Conservation (phyloP, 305 asterid genomes). For the Fraxinus floribunda region DNA sequence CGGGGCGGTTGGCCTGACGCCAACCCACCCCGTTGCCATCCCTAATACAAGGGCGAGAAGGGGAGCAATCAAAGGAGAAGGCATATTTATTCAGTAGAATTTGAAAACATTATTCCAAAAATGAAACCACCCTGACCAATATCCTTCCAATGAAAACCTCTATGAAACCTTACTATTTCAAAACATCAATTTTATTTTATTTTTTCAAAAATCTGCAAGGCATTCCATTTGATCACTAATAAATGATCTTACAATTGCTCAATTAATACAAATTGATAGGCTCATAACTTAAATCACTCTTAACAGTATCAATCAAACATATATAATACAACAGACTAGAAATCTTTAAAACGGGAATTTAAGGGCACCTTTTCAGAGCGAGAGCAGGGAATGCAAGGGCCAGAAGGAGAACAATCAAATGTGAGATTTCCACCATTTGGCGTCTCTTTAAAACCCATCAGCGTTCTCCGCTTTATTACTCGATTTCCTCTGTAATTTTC, state of each 20-base stretch:
- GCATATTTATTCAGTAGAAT: background rate
- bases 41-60: constrained; percentile 70
- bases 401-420: constrained; percentile 90
- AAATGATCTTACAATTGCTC: background rate
- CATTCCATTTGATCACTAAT: too few species aligned
- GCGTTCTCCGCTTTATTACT: constrained; percentile 40
- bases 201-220: too few species aligned
- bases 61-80: constrained; percentile 68
- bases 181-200: too few species aligned
- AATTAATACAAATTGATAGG: background rate
- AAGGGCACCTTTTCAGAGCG: constrained; percentile 71
- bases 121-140: background rate
- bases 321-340: background rate
- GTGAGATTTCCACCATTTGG: constrained; percentile 76
- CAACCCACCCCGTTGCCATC: too few species aligned
- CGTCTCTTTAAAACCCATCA: constrained; percentile 74
- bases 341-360: background rate
- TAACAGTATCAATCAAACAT: background rate
- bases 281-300: background rate
- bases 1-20: too few species aligned
- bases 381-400: constrained; percentile 88
- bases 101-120: background rate
- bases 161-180: background rate
- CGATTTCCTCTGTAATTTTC: constrained; percentile 26
- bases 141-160: background rate